Conservation (phyloP, 2,329 filamentous ascomycete species). For the Monosporascus sp. region DNA sequence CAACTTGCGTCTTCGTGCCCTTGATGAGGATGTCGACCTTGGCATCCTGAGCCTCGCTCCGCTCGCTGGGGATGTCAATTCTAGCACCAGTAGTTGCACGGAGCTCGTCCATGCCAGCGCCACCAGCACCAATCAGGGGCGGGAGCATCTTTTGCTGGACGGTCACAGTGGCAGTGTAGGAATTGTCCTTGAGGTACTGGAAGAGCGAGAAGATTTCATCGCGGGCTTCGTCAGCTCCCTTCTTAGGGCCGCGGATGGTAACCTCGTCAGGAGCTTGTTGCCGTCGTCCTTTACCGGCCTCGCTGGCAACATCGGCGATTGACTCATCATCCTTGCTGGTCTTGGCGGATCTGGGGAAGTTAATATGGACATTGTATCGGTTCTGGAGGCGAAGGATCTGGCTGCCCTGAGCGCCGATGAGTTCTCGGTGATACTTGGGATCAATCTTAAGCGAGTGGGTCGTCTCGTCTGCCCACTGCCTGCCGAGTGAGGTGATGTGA, state of each 20-base stretch:
- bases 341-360: constrained; percentile 74
- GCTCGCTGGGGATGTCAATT: constrained; percentile 83
- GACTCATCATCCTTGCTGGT: constrained; percentile 64
- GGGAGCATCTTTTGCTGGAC: constrained; percentile 90
- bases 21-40: constrained; percentile 85
- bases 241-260: constrained; percentile 83
- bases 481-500: constrained; percentile 73
- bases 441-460: constrained; percentile 86
- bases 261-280: constrained; percentile 85
- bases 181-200: constrained; percentile 87
- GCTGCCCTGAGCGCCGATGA: constrained; percentile 82
- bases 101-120: constrained; percentile 84
- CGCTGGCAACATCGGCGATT: constrained; percentile 62
- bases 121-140: constrained; percentile 87
- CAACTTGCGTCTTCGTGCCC: constrained; percentile 86
- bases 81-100: constrained; percentile 78
- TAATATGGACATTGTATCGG: constrained; percentile 89
- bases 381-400: constrained; percentile 91
- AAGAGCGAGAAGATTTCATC: constrained; percentile 86
- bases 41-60: constrained; percentile 62
- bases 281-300: constrained; percentile 58
- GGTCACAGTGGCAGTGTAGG: constrained; percentile 69
- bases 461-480: constrained; percentile 84
- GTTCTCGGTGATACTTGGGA: constrained; percentile 86
- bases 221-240: constrained; percentile 84